Percentiles rank a stretch among this genome's conserved stretches.
phyloP scores from a whole-genome alignment of 2,329 filamentous ascomycete genomes.

The Didymellaceae sp. region DNA sequence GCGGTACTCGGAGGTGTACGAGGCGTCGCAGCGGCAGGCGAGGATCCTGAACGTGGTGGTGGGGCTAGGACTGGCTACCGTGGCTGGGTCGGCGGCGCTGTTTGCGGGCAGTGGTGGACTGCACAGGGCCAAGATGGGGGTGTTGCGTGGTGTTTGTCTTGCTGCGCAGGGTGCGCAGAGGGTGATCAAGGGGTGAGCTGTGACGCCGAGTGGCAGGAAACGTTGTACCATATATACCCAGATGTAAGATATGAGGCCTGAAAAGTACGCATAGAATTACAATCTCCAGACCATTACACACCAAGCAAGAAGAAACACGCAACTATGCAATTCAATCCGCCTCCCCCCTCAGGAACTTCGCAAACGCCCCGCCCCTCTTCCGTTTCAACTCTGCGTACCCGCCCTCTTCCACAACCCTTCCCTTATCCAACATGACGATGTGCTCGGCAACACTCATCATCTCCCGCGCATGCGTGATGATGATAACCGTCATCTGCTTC shows the following conservation, averaged over 20 bases:
- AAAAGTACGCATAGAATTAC: background rate
- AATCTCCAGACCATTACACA: background rate
- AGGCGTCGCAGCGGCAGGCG: conserved; percentile 62
- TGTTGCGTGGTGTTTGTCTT: conserved; percentile 37
- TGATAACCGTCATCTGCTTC: conserved; percentile 69
- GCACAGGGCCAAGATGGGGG: conserved; percentile 33
- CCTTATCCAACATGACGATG: conserved; percentile 74
- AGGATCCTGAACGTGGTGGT: conserved; percentile 41
- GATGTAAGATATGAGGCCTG: background rate
- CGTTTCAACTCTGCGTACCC: conserved; percentile 65
- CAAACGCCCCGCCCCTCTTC: conserved; percentile 38
- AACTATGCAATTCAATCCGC: conserved; percentile 8
- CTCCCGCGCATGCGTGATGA: conserved; percentile 81
- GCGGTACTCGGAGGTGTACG: conserved; percentile 82
- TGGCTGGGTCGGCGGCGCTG: conserved; percentile 27
- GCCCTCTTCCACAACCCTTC: conserved; percentile 71
- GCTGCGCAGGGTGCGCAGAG: conserved; percentile 31
- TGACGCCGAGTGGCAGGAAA: too few species aligned
- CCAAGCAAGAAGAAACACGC: background rate
- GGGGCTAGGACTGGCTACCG: conserved; percentile 26
- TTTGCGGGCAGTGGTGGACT: conserved; percentile 32
- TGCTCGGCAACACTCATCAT: conserved; percentile 86
- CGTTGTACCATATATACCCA: conserved; percentile 5
- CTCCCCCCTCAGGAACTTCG: conserved; percentile 49
- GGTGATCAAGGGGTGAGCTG: conserved; percentile 25